These are phyloP conservation scores for Verticillium klebahnii DNA, from an alignment of 2,329 filamentous ascomycete species.

Conservation along the genomic window DNA sequence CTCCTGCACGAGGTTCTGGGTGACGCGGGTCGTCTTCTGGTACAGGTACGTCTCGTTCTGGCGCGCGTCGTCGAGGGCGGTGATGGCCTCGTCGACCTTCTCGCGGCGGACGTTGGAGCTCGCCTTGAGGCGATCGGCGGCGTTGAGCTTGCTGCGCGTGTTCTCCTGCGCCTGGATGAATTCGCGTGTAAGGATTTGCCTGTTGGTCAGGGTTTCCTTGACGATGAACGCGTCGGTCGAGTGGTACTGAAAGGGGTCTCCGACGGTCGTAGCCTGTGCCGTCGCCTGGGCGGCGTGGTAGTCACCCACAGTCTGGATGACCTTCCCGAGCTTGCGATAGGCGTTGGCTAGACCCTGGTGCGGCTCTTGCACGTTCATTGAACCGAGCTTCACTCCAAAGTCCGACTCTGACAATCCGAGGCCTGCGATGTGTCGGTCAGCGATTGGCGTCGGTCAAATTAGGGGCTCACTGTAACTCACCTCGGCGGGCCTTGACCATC, in stretches of 20 bases:
- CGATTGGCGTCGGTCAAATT: neutral
- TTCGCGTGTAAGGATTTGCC: constrained; percentile 92
- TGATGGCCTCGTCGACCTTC: constrained; percentile 97
- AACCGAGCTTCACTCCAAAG: constrained; percentile 83
- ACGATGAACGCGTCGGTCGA: constrained; percentile 95
- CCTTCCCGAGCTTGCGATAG: constrained; percentile 90
- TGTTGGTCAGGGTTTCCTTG: constrained; percentile 96
- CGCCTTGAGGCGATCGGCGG: constrained; percentile 83
- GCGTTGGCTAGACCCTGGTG: constrained; percentile 84
- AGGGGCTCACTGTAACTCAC: constrained; percentile 44
- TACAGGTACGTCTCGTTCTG: constrained; percentile 75
- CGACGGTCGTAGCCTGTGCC: constrained; percentile 89
- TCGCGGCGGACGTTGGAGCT: constrained; percentile 84
- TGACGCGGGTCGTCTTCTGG: constrained; percentile 85
- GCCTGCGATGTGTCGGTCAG: constrained; percentile 47
- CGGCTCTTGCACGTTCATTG: constrained; percentile 84
- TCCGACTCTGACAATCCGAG: constrained; percentile 90
- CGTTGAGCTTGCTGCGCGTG: constrained; percentile 75
- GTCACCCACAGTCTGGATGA: constrained; percentile 89
- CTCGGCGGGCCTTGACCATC: constrained; percentile 85
- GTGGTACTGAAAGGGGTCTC: constrained; percentile 91
- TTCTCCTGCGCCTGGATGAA: constrained; percentile 85
- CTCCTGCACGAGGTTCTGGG: constrained; percentile 81
- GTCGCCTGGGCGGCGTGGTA: constrained; percentile 96
- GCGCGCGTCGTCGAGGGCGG: constrained; percentile 80